Percentiles rank a stretch among this genome's conserved stretches.
Evolutionary conservation across 306 rosid genomes (phyloP).

Genomic region (Sicyos edulis): DNA sequence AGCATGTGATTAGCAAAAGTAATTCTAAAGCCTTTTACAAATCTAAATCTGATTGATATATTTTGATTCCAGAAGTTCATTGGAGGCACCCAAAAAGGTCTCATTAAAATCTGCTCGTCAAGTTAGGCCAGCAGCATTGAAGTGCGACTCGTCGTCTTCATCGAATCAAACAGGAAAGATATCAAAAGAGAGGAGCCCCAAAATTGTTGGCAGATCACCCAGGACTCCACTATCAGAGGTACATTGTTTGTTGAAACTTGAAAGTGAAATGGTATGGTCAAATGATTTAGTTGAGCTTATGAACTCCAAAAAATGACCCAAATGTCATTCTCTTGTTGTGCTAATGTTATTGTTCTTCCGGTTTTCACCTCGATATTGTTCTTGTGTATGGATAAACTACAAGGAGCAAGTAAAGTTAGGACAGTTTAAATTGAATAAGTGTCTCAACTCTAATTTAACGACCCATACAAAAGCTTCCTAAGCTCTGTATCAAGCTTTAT

Average conservation of each 20-base stretch:
- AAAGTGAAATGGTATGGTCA: neutral
- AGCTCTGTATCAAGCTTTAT: neutral
- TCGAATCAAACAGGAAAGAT: slow-evolving; percentile 42
- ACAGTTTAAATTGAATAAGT: neutral
- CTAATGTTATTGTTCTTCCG: neutral
- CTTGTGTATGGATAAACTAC: neutral
- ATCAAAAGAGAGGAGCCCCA: slow-evolving; percentile 78
- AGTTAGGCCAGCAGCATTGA: slow-evolving; percentile 54
- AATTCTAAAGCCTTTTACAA: neutral
- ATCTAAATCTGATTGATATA: neutral
- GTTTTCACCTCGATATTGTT: neutral
- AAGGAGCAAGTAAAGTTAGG: neutral
- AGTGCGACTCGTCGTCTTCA: slow-evolving; percentile 45
- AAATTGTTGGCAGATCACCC: slow-evolving; percentile 67
- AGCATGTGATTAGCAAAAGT: neutral
- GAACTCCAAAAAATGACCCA: neutral
- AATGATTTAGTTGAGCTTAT: slow-evolving; percentile 2
- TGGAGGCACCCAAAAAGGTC: slow-evolving; percentile 66
- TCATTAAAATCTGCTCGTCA: slow-evolving; percentile 65
- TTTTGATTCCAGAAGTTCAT: slow-evolving; percentile 48
- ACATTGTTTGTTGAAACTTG: slow-evolving; percentile 14
- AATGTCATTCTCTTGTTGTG: neutral
- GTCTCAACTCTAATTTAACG: neutral
- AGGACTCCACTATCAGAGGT: slow-evolving; percentile 89
- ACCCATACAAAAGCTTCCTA: neutral